Base-by-base conservation (phyloP, 2,329 filamentous ascomycete species). In the Tolypocladium tundrense region DNA sequence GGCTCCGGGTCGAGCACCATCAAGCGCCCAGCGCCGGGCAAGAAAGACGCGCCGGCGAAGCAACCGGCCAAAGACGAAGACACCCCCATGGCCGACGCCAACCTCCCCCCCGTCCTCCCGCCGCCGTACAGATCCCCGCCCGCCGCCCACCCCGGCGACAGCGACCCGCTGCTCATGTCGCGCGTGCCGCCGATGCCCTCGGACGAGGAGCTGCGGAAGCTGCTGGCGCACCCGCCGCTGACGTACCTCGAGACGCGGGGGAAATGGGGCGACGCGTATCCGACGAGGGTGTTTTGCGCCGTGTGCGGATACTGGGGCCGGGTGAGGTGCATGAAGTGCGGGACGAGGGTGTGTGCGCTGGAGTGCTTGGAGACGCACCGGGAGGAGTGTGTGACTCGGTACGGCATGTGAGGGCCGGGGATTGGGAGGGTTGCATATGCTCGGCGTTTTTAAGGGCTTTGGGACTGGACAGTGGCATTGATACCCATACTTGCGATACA, bases 251-350 rank as follows among this genome's bases (percentile, higher is more conserved):
- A 89, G 63, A 85, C 86, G 43, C 72, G 77, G 56, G 82, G 77
- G 2, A 67, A 64, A 35, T 79, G 74, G 74, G 75, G 71, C 52
- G 64, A 63, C 16, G 70, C 66, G 65, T 84, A 84, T 61, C 86
- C 87, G 2, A 75, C 76, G 53, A 77, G 88, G 59, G 75, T 76
- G 41, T 93, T 92, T 70, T 93, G 89, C 72, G 87, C 87, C 68
- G 84, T 91, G 39, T 93, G 89, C 68, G 89, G 89, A 16, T 92
- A 91, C 72, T 92, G 89, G 88, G 89, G 88, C 2, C 77, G 85
- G 45, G 85, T 90, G 52, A 82, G 80, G 70, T 93, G 89, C 73
- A 81, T 86, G 70, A 90, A 88, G 75, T 93, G 89, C 72, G 88
- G 88, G n/a, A 82, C 82, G 52, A 79, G 86, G 65, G 85, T 90